Conservation (phyloP, 768 basidiomycete species). For the Nevesoporus exiguus region DNA sequence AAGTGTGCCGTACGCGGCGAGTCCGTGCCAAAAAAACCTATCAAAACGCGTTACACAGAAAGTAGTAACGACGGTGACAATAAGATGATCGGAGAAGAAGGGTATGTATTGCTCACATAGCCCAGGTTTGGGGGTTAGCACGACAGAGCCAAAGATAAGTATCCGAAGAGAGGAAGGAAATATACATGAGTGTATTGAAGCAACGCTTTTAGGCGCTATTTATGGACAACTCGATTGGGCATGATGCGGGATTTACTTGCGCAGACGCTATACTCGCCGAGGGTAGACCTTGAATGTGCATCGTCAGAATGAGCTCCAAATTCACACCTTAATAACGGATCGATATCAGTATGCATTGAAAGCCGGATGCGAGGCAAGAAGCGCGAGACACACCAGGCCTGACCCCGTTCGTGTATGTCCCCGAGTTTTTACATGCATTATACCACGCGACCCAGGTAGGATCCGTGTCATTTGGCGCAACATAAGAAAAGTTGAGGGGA, state of each 20-base stretch:
- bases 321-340: slow-evolving; percentile 39
- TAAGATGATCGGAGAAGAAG: neutral
- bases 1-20: neutral
- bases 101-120: slow-evolving; percentile 10
- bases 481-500: slow-evolving; percentile 82
- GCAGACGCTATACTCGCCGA: slow-evolving; percentile 51
- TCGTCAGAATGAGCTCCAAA: slow-evolving; percentile 61
- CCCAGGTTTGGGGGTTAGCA: slow-evolving; percentile 3
- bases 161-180: slow-evolving; percentile 8
- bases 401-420: slow-evolving; percentile 43
- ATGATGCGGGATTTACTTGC: slow-evolving; percentile 56
- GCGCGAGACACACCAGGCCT: slow-evolving; percentile 53
- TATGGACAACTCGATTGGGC: slow-evolving; percentile 64
- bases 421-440: slow-evolving; percentile 66
- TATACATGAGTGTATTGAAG: neutral
- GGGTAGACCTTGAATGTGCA: slow-evolving; percentile 69
- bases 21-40: slow-evolving; percentile 1
- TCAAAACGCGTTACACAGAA: neutral
- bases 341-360: slow-evolving; percentile 3
- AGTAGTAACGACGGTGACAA: neutral
- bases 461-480: slow-evolving; percentile 76
- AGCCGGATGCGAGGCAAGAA: neutral
- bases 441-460: slow-evolving; percentile 82
- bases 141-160: slow-evolving; percentile 4
- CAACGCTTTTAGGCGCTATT: slow-evolving; percentile 41